Conservation (phyloP, 176 grass and related monocot genomes). For the Oryza meridionalis region DNA sequence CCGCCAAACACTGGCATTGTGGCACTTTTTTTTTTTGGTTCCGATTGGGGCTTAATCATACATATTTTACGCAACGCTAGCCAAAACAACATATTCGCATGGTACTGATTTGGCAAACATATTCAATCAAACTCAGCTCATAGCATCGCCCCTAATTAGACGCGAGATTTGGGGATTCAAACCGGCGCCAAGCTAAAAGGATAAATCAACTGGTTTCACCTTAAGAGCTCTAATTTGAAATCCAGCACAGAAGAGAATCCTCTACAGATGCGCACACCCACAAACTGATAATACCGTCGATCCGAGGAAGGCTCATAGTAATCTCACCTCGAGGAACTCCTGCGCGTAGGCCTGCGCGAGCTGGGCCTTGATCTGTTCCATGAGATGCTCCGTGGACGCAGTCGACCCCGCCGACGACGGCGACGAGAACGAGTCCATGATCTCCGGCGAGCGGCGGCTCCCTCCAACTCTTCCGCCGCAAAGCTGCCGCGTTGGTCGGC, state of each 20-base stretch:
- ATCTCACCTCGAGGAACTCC: conserved; percentile 60
- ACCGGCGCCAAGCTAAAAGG: background rate
- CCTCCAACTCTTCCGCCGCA: background rate
- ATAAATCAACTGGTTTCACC: background rate
- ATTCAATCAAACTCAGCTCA: background rate
- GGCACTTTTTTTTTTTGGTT: background rate
- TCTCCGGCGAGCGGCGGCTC: background rate
- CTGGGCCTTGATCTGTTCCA: conserved; percentile 54
- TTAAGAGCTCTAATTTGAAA: background rate
- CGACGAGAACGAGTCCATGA: conserved; percentile 64
- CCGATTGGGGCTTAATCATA: background rate
- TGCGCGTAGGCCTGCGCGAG: conserved; percentile 62
- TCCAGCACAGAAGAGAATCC: background rate
- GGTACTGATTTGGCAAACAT: background rate
- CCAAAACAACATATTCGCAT: background rate
- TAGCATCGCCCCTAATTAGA: background rate
- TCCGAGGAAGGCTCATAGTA: background rate
- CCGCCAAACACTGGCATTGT: background rate
- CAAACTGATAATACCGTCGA: background rate
- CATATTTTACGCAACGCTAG: background rate
- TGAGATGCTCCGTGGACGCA: conserved; percentile 36
- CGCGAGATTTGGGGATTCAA: background rate
- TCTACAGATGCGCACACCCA: background rate
- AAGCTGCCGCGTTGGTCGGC: background rate
- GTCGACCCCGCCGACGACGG: conserved; percentile 31